A percentile compares a stretch with the other conserved stretches of the same genome.
phyloP scores from a whole-genome alignment of 2,329 filamentous ascomycete species.

The Drechslerella dactyloides region DNA sequence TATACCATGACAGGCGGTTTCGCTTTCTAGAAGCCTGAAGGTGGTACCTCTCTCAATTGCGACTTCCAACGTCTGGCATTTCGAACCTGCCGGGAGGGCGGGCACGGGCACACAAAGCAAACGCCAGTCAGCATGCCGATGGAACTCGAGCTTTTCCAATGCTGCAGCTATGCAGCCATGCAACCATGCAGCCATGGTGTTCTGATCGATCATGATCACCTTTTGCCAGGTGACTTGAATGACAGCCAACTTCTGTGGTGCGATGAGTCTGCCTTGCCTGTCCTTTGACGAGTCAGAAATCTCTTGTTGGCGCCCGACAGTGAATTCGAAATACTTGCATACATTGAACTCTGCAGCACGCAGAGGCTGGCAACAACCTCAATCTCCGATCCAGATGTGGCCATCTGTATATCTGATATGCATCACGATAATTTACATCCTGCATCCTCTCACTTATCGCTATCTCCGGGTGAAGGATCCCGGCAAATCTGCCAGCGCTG shows the following conservation, averaged over 20 bases:
- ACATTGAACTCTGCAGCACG: background rate
- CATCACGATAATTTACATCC: background rate
- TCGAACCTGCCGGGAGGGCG: background rate
- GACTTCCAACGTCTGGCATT: background rate
- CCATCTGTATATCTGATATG: too few species aligned
- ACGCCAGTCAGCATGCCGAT: background rate
- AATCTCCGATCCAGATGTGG: too few species aligned
- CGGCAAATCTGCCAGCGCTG: background rate
- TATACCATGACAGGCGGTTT: background rate
- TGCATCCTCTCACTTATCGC: background rate
- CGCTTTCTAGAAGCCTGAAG: too few species aligned
- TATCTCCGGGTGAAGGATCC: constrained; percentile 3
- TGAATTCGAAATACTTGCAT: constrained; percentile 9
- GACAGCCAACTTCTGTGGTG: background rate
- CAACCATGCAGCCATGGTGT: background rate
- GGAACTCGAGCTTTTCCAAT: background rate
- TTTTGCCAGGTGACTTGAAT: background rate
- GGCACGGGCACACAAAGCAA: background rate
- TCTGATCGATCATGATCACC: background rate
- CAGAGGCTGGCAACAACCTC: too few species aligned
- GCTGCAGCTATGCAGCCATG: background rate
- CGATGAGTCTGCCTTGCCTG: constrained; percentile 6
- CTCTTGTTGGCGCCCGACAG: background rate
- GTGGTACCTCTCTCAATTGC: background rate
- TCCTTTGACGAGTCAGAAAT: background rate